Base-by-base conservation (phyloP, 2,329 filamentous ascomycete genomes). In the Bipolaris victoriae region DNA sequence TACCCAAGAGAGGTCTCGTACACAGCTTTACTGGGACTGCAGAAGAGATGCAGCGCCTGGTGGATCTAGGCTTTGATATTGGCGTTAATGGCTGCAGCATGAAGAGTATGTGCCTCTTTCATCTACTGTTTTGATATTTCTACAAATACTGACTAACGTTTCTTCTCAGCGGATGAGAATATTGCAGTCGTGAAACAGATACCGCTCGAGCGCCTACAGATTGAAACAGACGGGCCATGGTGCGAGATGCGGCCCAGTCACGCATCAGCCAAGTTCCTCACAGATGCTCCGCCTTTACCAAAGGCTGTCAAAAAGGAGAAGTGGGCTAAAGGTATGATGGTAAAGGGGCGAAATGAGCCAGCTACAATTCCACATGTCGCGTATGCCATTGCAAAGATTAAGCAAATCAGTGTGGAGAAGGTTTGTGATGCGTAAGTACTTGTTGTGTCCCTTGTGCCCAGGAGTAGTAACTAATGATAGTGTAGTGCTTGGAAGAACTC, bases 41-140 rank as follows among this genome's bases (percentile, higher is more conserved):
- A 13, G 90, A 90, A 53, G 95, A 99, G 78, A 94, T 97, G 89
- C 80, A 84, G 54, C 86, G 91, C 63, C 80, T 98, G 53, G 87
- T 96, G 67, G 87, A 86, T 1, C 76, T 96, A 44, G 94, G 93
- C 0, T 85, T 97, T 52, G 89, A 97, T 77, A 88, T 99, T 59
- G 94, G 95, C n/a, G 86, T 97, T 59, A 99, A 99, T 72, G 95
- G 95, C 4, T 99, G 95, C 77, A 96, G 91, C 69, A 86, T 99
- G 81, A 99, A 98, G 83, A 98, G 72, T 75, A 50, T 54, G 69
- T 26, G 13, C 15, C 18, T 16, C 16, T 9, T 6, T 41, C n/a
- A 31, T 37, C 7, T 20, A 11, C 15, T 41, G 2, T 10, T 16
- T 6, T 26, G 7, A 11, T 11, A 18, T 9, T 36, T 7, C 24